phyloP scores from a whole-genome alignment of 176 grass and related monocot species.

The Cenchrus americanus region DNA sequence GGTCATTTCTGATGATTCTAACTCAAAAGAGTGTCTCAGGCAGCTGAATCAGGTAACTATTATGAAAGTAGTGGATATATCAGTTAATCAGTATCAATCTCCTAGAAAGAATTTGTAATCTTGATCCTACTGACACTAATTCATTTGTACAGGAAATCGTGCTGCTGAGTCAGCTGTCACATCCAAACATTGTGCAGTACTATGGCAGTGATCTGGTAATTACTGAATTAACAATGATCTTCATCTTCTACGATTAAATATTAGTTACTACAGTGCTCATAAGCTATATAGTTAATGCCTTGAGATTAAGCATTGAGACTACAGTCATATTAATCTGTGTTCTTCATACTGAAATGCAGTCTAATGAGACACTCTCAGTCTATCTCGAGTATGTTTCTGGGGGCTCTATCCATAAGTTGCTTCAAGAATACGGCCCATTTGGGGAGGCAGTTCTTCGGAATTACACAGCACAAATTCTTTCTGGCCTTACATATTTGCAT shows the following conservation, averaged over 20 bases:
- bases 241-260: slow-evolving; percentile 42
- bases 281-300: not conserved
- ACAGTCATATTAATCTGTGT: slow-evolving; percentile 16
- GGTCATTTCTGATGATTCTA: slow-evolving; percentile 92
- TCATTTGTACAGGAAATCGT: slow-evolving; percentile 72
- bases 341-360: slow-evolving; percentile 54
- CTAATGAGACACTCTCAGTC: slow-evolving; percentile 77
- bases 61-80: slow-evolving; percentile 9
- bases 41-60: slow-evolving; percentile 81
- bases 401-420: slow-evolving; percentile 94
- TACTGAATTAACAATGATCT: slow-evolving; percentile 39
- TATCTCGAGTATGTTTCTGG: slow-evolving; percentile 96
- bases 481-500: slow-evolving; percentile 91
- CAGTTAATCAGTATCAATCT: not conserved
- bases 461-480: slow-evolving; percentile 93
- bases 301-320: slow-evolving; percentile 3
- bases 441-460: slow-evolving; percentile 77
- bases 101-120: slow-evolving; percentile 12
- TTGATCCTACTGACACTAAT: slow-evolving; percentile 30
- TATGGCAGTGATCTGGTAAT: slow-evolving; percentile 92
- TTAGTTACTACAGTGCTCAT: not conserved
- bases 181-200: slow-evolving; percentile 94
- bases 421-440: slow-evolving; percentile 90
- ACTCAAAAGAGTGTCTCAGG: slow-evolving; percentile 93
- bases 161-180: slow-evolving; percentile 86